A percentile compares a stretch with the other conserved stretches of the same genome.
These are phyloP conservation scores for Clonostachys sp. DNA, from an alignment of 2,329 filamentous ascomycete genomes.

Conservation along the genomic window DNA sequence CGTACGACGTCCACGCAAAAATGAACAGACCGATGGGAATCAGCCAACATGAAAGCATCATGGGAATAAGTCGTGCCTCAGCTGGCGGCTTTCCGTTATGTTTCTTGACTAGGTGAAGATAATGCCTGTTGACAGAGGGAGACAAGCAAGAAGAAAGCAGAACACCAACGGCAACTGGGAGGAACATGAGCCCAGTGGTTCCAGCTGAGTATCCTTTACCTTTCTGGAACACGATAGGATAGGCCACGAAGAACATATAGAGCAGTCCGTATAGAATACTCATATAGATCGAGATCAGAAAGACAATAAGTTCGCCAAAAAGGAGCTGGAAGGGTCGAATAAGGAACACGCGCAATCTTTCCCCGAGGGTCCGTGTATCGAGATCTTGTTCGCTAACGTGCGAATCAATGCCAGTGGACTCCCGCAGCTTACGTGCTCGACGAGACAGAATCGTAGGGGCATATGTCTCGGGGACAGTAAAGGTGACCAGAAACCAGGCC, in stretches of 20 bases:
- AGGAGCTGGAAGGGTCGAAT: slow-evolving; percentile 81
- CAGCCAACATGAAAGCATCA: slow-evolving; percentile 74
- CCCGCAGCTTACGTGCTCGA: slow-evolving; percentile 68
- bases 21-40: slow-evolving; percentile 57
- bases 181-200: slow-evolving; percentile 81
- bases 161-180: slow-evolving; percentile 75
- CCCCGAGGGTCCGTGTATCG: slow-evolving; percentile 62
- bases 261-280: slow-evolving; percentile 70
- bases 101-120: slow-evolving; percentile 57
- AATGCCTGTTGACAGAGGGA: slow-evolving; percentile 77
- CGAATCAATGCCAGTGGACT: slow-evolving; percentile 58
- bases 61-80: slow-evolving; percentile 74
- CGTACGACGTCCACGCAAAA: slow-evolving; percentile 61
- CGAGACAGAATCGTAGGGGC: slow-evolving; percentile 70
- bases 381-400: slow-evolving; percentile 80
- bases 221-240: slow-evolving; percentile 66
- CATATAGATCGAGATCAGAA: slow-evolving; percentile 84
- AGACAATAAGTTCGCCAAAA: slow-evolving; percentile 78
- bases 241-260: slow-evolving; percentile 76
- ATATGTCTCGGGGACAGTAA: slow-evolving; percentile 90
- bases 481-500: slow-evolving; percentile 72
- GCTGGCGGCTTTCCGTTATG: slow-evolving; percentile 71
- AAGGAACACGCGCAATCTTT: slow-evolving; percentile 70
- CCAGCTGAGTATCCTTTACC: slow-evolving; percentile 75
- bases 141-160: slow-evolving; percentile 61